Base-by-base conservation (phyloP, 139 green algal species). In the Eudorina sp. region DNA sequence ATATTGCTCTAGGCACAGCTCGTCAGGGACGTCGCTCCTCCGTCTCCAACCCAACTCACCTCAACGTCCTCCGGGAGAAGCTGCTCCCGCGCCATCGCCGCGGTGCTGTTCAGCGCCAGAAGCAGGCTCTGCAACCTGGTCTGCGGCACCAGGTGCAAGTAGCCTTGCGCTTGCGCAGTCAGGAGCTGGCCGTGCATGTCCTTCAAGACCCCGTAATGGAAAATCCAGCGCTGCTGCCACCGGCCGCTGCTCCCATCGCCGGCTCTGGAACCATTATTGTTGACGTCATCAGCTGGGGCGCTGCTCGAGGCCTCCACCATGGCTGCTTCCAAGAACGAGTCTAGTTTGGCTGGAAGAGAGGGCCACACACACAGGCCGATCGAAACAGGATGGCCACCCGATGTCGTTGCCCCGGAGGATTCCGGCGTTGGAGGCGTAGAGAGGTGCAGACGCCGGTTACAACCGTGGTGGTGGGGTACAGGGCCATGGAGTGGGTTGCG, bases 281-380 rank as follows among this genome's bases (percentile, higher is more conserved):
- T 66, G 34, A 21, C 29, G n/a, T 6, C 58, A 19, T n/a, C 45
- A 18, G 0, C 80, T 2, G 40, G n/a, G 25, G 38, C 78, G 38
- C 21, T 25, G 27, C 40, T 18, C 13, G 36, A 13, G 27, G 78
- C 78, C 2, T 38, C 23, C 23, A 25, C 55, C 6, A 85, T 69
- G 11, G 40, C 25, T 0, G 78, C 34, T 25, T 85, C 78, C 11
- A 85, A 40, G 25, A 58, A 74, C 19, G 38, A 43, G 27, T 13
- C 40, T 0, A 85, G 78, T 41, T 74, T 85, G 78, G 55, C 78
- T 85, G 78, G 27, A 43, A 7, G 70, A 9, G 68, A 48, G n/a
- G n/a, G n/a, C n/a, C n/a, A n/a, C n/a, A n/a, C n/a, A n/a, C n/a
- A n/a, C n/a, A n/a, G n/a, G n/a, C n/a, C n/a, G n/a, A n/a, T n/a